Evolutionary conservation across 1,139 yeast genomes (phyloP), one percentile per base, ranked within the genome.

Genomic region (Protomyces inouyei): DNA sequence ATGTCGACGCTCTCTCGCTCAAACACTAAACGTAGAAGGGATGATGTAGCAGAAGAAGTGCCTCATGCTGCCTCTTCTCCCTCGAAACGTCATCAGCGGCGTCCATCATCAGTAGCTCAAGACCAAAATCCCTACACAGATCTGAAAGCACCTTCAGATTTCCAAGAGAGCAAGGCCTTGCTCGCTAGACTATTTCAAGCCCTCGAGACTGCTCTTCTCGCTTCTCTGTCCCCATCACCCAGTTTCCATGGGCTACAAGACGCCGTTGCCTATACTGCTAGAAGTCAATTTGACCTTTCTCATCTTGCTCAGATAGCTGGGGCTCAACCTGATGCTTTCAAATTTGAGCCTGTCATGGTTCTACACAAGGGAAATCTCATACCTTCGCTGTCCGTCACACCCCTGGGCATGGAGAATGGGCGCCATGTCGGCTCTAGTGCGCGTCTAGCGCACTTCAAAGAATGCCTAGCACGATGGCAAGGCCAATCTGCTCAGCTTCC

Each of bases 171-270:
- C 23, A 43, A 18, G 35, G 14, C 18, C 2, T 14, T 28, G 10
- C 43, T 57, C 55, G 25, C 25, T 14, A 51, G 32, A n/a, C 57
- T 59, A n/a, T 59, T 59, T 21, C 32, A 38, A 25, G 63, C 63
- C 16, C 43, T 59, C 46, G 63, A 59, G 36, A 52, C 63, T 23
- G 43, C 63, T 3, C n/a, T 59, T n/a, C 57, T 59, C 5, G 53
- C 63, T 3, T 40, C 57, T n/a, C 43, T 48, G 8, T 59, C 63
- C 4, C 52, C 52, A 3, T 40, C 43, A 10, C 48, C 48, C 9
- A 52, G 53, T 3, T 59, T 59, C 40, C 63, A 59, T 53, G 28
- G 52, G 21, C 40, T 59, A 3, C 57, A 59, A 25, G 51, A 21
- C n/a, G 63, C 63, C 6, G 63, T 59, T 21, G 18, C 57, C 6